A percentile compares a stretch with the other conserved stretches of the same genome.
phyloP scores from a whole-genome alignment of 2,329 filamentous ascomycete genomes.

The Westerdykella ornata region DNA sequence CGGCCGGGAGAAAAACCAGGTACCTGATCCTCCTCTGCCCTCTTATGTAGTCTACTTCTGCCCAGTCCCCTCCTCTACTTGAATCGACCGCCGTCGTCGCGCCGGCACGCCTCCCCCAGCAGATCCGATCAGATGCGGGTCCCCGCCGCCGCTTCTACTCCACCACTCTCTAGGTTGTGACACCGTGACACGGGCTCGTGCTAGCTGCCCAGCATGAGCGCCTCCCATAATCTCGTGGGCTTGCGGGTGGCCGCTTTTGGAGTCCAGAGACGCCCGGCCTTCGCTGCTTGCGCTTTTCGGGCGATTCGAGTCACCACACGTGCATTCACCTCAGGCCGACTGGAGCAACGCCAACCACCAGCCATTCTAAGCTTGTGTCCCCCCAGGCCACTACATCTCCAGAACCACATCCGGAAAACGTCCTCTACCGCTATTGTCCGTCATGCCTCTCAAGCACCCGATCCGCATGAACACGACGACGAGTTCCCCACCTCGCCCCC shows the following conservation, averaged over 20 bases:
- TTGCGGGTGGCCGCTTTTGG: conserved; percentile 22
- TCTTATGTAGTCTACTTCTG: no score
- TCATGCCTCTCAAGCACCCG: conserved; percentile 28
- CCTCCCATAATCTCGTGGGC: conserved; percentile 22
- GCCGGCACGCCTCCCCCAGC: not conserved
- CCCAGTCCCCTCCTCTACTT: not conserved
- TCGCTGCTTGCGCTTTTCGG: conserved; percentile 12
- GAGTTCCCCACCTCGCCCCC: conserved; percentile 31
- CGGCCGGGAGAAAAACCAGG: conserved; percentile 5
- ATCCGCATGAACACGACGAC: conserved; percentile 26
- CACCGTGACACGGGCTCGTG: conserved; percentile 4
- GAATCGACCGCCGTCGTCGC: conserved; percentile 6
- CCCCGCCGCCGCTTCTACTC: conserved; percentile 15
- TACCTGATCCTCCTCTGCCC: not conserved
- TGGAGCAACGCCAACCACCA: conserved; percentile 12
- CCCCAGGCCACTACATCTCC: conserved; percentile 25
- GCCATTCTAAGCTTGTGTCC: conserved; percentile 19
- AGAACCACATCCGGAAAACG: conserved; percentile 20
- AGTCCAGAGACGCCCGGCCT: conserved; percentile 16
- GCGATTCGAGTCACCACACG: conserved; percentile 16
- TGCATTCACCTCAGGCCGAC: conserved; percentile 11
- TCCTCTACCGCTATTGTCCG: conserved; percentile 21
- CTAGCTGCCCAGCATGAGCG: conserved; percentile 25
- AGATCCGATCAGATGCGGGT: conserved; percentile 30
- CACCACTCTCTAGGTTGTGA: conserved; percentile 11